Percentiles rank a stretch among this genome's conserved stretches.
These are phyloP conservation scores for Boletus eberwhitei DNA, from an alignment of 768 basidiomycete genomes.

Conservation along the genomic window DNA sequence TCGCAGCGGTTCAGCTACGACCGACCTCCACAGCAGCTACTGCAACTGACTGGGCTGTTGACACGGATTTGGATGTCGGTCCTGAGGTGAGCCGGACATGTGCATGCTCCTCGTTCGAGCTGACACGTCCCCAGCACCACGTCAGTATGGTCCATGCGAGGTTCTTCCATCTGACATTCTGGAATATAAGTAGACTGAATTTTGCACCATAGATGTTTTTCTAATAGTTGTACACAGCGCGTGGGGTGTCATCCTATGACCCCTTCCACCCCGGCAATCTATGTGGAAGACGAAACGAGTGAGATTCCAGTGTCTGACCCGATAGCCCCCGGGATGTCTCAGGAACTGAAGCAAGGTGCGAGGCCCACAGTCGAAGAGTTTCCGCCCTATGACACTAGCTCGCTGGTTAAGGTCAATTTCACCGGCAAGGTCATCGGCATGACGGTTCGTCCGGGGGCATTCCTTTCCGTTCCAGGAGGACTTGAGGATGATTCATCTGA, in stretches of 20 bases:
- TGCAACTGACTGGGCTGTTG: neutral
- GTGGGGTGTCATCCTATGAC: constrained; percentile 17
- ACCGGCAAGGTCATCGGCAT: constrained; percentile 14
- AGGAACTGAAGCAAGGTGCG: neutral
- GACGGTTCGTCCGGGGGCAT: constrained; percentile 4
- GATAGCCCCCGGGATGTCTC: neutral
- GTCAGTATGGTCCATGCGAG: constrained; percentile 21
- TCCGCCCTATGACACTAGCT: constrained; percentile 16
- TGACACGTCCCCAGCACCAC: constrained; percentile 6
- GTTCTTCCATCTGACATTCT: constrained; percentile 20
- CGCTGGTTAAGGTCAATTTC: constrained; percentile 3
- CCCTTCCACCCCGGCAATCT: constrained; percentile 13
- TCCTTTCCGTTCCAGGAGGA: constrained; percentile 11
- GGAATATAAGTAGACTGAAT: constrained; percentile 11
- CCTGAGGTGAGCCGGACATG: constrained; percentile 1
- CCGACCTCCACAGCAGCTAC: neutral
- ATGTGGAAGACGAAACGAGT: constrained; percentile 17
- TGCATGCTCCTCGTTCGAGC: neutral
- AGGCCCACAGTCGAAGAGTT: neutral
- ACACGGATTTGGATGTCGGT: constrained; percentile 13
- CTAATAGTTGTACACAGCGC: neutral
- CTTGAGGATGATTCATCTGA: neutral
- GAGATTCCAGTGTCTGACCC: constrained; percentile 3
- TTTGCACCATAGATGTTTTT: neutral
- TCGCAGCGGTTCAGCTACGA: neutral